Percentiles rank a stretch among this genome's conserved stretches.
Evolutionary conservation across 169 alveolate species (phyloP).

Genomic region (Plasmodium berghei): DNA sequence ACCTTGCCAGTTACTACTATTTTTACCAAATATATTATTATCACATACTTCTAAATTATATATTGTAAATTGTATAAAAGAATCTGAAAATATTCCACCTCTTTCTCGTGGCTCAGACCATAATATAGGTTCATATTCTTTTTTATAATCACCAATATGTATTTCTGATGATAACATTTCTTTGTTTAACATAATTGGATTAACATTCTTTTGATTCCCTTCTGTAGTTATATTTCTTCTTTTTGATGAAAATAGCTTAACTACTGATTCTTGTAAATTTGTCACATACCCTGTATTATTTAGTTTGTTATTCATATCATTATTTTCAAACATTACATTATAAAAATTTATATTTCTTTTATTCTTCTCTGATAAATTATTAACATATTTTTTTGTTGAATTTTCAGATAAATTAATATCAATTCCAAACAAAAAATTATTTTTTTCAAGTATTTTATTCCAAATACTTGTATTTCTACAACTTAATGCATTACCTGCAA

Average conservation of each 20-base stretch:
- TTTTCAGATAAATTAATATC: constrained; percentile 55
- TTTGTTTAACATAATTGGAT: neutral
- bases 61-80: constrained; percentile 80
- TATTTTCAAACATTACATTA: neutral
- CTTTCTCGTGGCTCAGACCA: constrained; percentile 85
- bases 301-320: neutral
- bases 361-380: neutral
- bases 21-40: constrained; percentile 80
- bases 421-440: constrained; percentile 26
- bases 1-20: constrained; percentile 84
- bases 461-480: constrained; percentile 55
- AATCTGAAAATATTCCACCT: constrained; percentile 84
- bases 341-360: neutral
- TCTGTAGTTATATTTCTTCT: neutral
- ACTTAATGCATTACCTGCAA: constrained; percentile 68
- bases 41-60: constrained; percentile 81
- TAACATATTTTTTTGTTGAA: constrained; percentile 1
- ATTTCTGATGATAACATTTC: constrained; percentile 36
- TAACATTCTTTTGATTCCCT: neutral
- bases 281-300: neutral
- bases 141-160: constrained; percentile 72
- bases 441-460: constrained; percentile 45
- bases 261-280: neutral
- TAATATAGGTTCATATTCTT: constrained; percentile 47
- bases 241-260: neutral